Evolutionary conservation across 768 basidiomycete genomes (phyloP).

Genomic region (Russula ochroleuca): DNA sequence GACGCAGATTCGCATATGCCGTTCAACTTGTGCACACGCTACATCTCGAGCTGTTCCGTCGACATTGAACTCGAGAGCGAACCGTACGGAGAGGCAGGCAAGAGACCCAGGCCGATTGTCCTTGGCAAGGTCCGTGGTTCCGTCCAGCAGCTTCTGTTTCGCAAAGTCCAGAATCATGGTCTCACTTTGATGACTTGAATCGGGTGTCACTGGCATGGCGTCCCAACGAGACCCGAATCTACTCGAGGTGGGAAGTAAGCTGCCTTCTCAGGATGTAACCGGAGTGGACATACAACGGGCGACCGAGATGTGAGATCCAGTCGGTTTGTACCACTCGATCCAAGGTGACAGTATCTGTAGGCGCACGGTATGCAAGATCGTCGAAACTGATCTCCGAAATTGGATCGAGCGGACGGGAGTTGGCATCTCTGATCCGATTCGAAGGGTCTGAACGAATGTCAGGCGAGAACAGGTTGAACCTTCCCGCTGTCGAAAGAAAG

Average conservation of each 20-base stretch:
- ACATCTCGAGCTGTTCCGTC: too few relatives aligned
- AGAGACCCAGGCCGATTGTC: too few relatives aligned
- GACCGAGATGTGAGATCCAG: background rate
- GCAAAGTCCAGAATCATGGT: background rate
- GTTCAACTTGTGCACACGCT: too few relatives aligned
- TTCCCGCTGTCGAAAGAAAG: background rate
- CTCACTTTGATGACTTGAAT: background rate
- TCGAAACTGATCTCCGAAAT: background rate
- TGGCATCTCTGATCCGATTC: background rate
- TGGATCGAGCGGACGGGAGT: background rate
- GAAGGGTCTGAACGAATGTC: background rate
- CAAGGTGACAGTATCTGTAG: background rate
- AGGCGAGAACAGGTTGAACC: background rate
- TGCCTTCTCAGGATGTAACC: background rate
- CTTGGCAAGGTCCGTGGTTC: too few relatives aligned
- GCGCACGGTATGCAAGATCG: background rate
- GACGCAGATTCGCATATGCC: too few relatives aligned
- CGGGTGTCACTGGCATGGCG: background rate
- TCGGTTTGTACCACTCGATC: background rate
- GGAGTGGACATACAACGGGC: background rate
- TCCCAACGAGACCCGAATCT: background rate
- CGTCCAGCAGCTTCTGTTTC: background rate
- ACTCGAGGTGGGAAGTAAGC: background rate
- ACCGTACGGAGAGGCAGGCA: too few relatives aligned
- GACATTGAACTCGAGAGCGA: too few relatives aligned